Evolutionary conservation across 1,284 basidiomycete species (phyloP).

Genomic region (Meira nashicola): DNA sequence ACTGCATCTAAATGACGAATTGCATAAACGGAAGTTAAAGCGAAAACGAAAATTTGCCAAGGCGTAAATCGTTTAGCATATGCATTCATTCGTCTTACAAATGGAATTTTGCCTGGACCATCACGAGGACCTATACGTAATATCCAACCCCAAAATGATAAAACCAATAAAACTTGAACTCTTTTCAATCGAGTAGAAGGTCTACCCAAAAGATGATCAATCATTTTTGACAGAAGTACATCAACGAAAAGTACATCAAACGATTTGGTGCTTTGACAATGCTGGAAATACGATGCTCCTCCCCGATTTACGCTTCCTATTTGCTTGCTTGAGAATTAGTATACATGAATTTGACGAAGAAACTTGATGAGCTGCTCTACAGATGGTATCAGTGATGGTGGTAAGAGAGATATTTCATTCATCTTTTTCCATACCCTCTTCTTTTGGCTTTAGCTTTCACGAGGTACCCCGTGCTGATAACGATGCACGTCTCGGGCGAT

Average conservation of each 20-base stretch:
- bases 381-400: no score
- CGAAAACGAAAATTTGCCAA: conserved; percentile 85
- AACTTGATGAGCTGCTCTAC: no score
- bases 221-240: no score
- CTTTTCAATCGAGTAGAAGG: conserved; percentile 43
- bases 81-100: conserved; percentile 22
- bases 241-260: no score
- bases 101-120: conserved; percentile 24
- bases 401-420: no score
- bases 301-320: background rate
- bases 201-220: conserved; percentile 44
- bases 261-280: background rate
- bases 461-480: no score
- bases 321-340: background rate
- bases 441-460: no score
- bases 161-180: conserved; percentile 36
- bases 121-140: conserved; percentile 25
- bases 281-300: background rate
- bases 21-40: conserved; percentile 78
- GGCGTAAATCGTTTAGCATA: conserved; percentile 75
- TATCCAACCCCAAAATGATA: conserved; percentile 36
- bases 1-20: conserved; percentile 81
- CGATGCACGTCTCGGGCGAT: no score
- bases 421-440: no score
- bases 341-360: no score